A percentile compares a stretch with the other conserved stretches of the same genome.
Conservation (phyloP, 768 basidiomycete species). For the Boletus subcaerulescens region DNA sequence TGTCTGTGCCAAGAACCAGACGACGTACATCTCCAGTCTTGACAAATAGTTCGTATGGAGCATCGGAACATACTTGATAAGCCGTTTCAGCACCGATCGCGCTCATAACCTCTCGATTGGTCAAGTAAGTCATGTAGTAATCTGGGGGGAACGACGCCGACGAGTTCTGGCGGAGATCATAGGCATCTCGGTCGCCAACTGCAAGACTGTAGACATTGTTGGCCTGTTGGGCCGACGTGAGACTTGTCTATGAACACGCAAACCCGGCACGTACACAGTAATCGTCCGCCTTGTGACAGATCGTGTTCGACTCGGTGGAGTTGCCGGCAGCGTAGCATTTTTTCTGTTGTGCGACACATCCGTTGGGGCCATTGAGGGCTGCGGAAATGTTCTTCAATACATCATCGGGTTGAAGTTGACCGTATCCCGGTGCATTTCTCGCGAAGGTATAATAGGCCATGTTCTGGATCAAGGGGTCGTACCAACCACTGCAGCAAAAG, state of each 20-base stretch:
- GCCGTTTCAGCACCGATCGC: conserved; percentile 51
- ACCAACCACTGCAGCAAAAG: conserved; percentile 51
- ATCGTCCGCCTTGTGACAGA: conserved; percentile 49
- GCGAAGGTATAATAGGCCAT: conserved; percentile 60
- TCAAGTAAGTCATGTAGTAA: conserved; percentile 50
- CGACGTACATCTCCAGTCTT: conserved; percentile 54
- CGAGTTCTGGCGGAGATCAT: conserved; percentile 58
- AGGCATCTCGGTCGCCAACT: conserved; percentile 48
- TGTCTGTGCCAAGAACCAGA: background rate
- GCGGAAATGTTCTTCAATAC: conserved; percentile 46
- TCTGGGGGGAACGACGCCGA: conserved; percentile 54
- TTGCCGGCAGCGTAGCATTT: conserved; percentile 57
- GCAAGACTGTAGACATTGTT: conserved; percentile 53
- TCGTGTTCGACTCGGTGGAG: conserved; percentile 41
- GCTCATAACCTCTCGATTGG: conserved; percentile 31
- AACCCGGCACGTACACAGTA: conserved; percentile 39
- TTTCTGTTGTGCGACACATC: conserved; percentile 53
- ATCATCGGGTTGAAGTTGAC: conserved; percentile 49
- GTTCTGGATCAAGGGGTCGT: conserved; percentile 62
- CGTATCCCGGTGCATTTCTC: conserved; percentile 62
- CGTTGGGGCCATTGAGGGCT: conserved; percentile 44
- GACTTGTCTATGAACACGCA: conserved; percentile 6
- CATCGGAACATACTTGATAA: conserved; percentile 43
- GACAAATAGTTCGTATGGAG: conserved; percentile 41
- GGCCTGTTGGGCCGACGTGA: conserved; percentile 28